These are phyloP conservation scores for Globisporangium splendens DNA, from an alignment of 352 stramenopile genomes.

Conservation along the genomic window DNA sequence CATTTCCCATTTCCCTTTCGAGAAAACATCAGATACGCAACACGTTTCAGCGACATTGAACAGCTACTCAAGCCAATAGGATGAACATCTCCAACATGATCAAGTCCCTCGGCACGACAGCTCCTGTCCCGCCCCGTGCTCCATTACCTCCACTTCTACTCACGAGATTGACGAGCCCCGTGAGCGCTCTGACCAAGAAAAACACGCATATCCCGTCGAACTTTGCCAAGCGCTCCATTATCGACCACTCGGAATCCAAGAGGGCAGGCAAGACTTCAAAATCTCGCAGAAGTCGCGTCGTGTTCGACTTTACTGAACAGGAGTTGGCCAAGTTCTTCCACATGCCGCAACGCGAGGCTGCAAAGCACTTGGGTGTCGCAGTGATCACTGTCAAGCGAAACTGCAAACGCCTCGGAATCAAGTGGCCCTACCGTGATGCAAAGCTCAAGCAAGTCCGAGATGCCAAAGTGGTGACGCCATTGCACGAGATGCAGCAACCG, in stretches of 20 bases:
- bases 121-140: too few species aligned
- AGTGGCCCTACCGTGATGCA: conserved; percentile 42
- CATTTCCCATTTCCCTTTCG: too few species aligned
- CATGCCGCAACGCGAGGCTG: conserved; percentile 50
- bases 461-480: not conserved
- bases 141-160: too few species aligned
- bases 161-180: too few species aligned
- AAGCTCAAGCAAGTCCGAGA: conserved; percentile 19
- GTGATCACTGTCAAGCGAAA: conserved; percentile 63
- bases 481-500: not conserved
- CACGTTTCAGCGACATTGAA: too few species aligned
- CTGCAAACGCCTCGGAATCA: conserved; percentile 51
- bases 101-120: too few species aligned
- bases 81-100: too few species aligned
- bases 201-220: too few species aligned
- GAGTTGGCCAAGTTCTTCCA: conserved; percentile 51
- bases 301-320: conserved; percentile 53
- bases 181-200: too few species aligned
- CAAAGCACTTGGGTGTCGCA: conserved; percentile 45
- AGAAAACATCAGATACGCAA: too few species aligned
- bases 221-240: conserved; percentile 16
- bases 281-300: conserved; percentile 40
- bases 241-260: conserved; percentile 26
- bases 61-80: too few species aligned
- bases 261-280: not conserved